Conservation (phyloP, 2,329 filamentous ascomycete species). For the Meredithiella fracta region DNA sequence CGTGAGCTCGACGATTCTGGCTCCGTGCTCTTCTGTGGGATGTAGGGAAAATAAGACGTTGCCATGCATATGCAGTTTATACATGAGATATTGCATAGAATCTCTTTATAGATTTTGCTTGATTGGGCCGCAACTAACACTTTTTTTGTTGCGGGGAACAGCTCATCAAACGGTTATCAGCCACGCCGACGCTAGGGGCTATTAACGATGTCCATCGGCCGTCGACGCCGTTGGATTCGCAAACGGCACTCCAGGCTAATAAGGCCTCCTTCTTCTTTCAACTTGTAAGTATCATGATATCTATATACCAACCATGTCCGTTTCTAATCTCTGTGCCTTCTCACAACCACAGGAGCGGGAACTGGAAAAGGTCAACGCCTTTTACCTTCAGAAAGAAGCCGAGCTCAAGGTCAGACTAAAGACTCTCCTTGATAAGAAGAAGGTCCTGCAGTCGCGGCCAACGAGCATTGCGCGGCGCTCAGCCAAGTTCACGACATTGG, state of each 20-base stretch:
- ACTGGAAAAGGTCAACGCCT: slow-evolving; percentile 94
- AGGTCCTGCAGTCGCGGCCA: slow-evolving; percentile 67
- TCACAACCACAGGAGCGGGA: slow-evolving; percentile 65
- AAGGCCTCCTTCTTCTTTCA: slow-evolving; percentile 98
- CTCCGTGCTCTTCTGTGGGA: not conserved
- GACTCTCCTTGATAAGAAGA: slow-evolving; percentile 89
- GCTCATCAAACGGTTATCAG: slow-evolving; percentile 97
- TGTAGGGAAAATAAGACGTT: not conserved
- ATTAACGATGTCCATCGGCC: slow-evolving; percentile 46
- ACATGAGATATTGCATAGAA: no score
- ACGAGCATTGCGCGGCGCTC: slow-evolving; percentile 64
- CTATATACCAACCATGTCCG: not conserved
- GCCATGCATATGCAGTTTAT: no score
- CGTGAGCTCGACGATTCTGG: not conserved
- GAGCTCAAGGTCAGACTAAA: slow-evolving; percentile 92
- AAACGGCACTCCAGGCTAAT: slow-evolving; percentile 82
- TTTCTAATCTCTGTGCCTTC: slow-evolving; percentile 21
- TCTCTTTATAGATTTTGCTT: no score
- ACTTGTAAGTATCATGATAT: slow-evolving; percentile 42
- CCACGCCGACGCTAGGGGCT: slow-evolving; percentile 67
- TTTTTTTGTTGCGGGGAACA: slow-evolving; percentile 28
- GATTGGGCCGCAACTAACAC: not conserved
- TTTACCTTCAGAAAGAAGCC: slow-evolving; percentile 94
- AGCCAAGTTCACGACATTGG: slow-evolving; percentile 81
- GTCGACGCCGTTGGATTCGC: slow-evolving; percentile 48